phyloP scores from a whole-genome alignment of 495 filamentous ascomycete species.

The Podospora pseudoanserina region DNA sequence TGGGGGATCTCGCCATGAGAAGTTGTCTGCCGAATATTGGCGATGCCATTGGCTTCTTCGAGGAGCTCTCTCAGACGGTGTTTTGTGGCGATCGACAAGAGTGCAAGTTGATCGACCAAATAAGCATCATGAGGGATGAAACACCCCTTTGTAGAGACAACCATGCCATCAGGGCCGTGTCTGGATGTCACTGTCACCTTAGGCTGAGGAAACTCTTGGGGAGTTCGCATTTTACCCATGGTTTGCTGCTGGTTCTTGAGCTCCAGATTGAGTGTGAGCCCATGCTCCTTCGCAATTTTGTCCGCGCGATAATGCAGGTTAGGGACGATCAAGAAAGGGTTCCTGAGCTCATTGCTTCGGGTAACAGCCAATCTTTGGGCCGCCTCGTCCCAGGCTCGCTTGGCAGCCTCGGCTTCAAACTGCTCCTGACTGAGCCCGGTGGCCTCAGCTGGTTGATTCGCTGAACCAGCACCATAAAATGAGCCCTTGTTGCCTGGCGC shows the following conservation, averaged over 20 bases:
- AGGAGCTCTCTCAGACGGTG: constrained; percentile 65
- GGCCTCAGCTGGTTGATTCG: constrained; percentile 52
- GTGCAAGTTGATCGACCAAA: constrained; percentile 68
- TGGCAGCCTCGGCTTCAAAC: constrained; percentile 45
- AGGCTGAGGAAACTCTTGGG: constrained; percentile 48
- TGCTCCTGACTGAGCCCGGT: constrained; percentile 50
- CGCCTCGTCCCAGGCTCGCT: constrained; percentile 46
- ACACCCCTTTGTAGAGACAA: constrained; percentile 57
- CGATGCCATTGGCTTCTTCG: constrained; percentile 64
- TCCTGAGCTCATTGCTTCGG: constrained; percentile 45
- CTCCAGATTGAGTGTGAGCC: constrained; percentile 52
- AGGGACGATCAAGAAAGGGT: constrained; percentile 40
- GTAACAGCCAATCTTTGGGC: constrained; percentile 41
- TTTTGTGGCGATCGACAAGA: constrained; percentile 71
- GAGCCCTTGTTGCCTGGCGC: constrained; percentile 43
- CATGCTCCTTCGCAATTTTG: constrained; percentile 58
- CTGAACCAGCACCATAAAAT: constrained; percentile 58
- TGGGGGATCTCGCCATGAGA: constrained; percentile 66
- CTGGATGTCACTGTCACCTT: constrained; percentile 35
- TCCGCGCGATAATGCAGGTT: constrained; percentile 49
- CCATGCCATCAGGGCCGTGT: constrained; percentile 49
- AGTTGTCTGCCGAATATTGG: constrained; percentile 62
- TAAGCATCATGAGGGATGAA: constrained; percentile 63
- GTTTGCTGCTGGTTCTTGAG: constrained; percentile 42
- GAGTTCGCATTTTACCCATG: constrained; percentile 42